Base-by-base conservation (phyloP, 352 stramenopile species). In the Pythium dissimile region DNA sequence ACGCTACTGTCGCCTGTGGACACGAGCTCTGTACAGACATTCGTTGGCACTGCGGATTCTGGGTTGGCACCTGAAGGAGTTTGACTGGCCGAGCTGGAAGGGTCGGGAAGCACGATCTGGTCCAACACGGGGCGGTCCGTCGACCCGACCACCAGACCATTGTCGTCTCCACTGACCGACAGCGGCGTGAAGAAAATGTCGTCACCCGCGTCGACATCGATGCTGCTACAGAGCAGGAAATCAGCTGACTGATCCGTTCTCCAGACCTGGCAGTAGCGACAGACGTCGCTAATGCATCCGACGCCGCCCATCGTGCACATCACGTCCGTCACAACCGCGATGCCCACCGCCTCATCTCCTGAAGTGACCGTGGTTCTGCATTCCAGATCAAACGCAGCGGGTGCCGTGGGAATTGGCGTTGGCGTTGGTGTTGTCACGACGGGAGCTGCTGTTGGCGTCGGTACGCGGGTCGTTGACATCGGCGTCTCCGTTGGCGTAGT, bases 221-320 rank as follows among this genome's bases (percentile, higher is more conserved):
- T 7, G 37, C 24, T 26, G 34, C 23, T 21, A 53, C 54, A 47
- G 21, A 37, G 59, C 6, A 27, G 24, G 2, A 64, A 44, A 13
- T 52, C 56, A 11, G n/a, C 9, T 38, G 54, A 64, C 1, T 49
- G 38, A 11, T 34, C 47, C 21, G 59, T 62, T 8, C 69, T 52
- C 23, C 28, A 66, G 18, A 39, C 52, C 44, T 71, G 66, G 39
- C 67, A 75, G 20, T 66, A 54, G 35, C 67, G 67, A 30, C 67
- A 75, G 1, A 28, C 30, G 28, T 49, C 44, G 7, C 50, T 53
- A n/a, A 69, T 47, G 21, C 61, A 55, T 2, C 41, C 31, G 34
- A 67, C 23, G 24, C 54, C 43, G 13, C 43, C 43, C 5, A 46
- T 26, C 7, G 18, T 28, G 13, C 39, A 46, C 39, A 18, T 26